These are phyloP conservation scores for Rhizodiscina lignyota DNA, from an alignment of 495 filamentous ascomycete genomes.

Conservation along the genomic window DNA sequence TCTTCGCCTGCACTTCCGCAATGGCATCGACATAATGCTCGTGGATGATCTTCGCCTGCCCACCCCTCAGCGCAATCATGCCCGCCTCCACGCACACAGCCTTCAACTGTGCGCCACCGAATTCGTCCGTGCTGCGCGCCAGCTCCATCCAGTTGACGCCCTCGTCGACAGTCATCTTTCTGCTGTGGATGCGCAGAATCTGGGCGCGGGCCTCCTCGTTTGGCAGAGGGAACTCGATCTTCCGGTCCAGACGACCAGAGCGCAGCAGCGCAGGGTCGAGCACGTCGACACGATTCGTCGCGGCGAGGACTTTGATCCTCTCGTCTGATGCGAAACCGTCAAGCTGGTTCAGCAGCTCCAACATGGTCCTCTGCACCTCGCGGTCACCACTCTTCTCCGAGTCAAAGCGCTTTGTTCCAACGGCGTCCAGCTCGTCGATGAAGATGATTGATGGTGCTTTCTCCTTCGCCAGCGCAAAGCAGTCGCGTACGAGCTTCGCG, in stretches of 20 bases:
- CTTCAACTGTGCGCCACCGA: constrained; percentile 93
- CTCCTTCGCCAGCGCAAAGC: constrained; percentile 94
- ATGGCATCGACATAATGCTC: constrained; percentile 99
- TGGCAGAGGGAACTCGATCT: constrained; percentile 98
- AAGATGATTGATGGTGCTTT: constrained; percentile 99
- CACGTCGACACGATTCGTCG: constrained; percentile 95
- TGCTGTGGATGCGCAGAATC: constrained; percentile 91
- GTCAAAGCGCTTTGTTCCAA: constrained; percentile 98
- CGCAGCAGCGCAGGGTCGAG: constrained; percentile 88
- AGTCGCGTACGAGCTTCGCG: constrained; percentile 92
- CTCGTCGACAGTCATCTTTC: constrained; percentile 95
- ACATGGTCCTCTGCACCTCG: constrained; percentile 97
- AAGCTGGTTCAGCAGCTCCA: constrained; percentile 96
- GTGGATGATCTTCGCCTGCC: constrained; percentile 85
- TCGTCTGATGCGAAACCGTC: constrained; percentile 99
- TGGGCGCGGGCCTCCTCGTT: constrained; percentile 96
- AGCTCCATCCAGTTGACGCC: constrained; percentile 93
- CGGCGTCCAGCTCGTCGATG: constrained; percentile 95
- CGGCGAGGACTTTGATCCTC: constrained; percentile 94
- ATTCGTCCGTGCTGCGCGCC: constrained; percentile 96
- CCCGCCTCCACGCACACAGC: constrained; percentile 97
- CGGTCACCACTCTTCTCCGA: constrained; percentile 95
- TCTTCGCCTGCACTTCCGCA: constrained; percentile 91
- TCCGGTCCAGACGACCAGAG: constrained; percentile 88
- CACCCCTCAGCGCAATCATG: constrained; percentile 93